A percentile compares a stretch with the other conserved stretches of the same genome.
Evolutionary conservation across 352 stramenopile genomes (phyloP).

Genomic region (Saprolegnia diclina): DNA sequence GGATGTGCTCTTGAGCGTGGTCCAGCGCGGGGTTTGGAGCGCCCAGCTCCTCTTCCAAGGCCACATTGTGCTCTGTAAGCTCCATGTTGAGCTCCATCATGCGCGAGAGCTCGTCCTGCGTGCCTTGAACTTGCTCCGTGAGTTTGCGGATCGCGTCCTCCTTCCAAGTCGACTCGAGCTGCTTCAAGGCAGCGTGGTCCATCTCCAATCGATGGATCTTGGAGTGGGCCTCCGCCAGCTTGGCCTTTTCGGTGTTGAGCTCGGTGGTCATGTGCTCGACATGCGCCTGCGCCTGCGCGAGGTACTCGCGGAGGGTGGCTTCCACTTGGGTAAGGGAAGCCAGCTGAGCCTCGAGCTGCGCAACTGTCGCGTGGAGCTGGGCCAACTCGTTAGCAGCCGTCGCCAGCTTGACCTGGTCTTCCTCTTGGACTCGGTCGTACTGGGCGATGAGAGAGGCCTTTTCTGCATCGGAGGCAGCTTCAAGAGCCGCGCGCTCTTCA

Average conservation of each 20-base stretch:
- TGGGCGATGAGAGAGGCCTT: background rate
- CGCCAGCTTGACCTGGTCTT: background rate
- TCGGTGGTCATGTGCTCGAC: background rate
- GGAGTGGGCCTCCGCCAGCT: background rate
- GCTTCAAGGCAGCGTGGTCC: background rate
- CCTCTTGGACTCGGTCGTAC: background rate
- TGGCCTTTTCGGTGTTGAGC: background rate
- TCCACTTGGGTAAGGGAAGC: background rate
- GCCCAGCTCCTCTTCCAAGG: constrained; percentile 54
- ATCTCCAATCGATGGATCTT: constrained; percentile 3
- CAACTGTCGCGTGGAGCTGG: background rate
- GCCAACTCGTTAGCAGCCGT: background rate
- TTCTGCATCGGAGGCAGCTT: background rate
- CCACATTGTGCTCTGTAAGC: constrained; percentile 70
- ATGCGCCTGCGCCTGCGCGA: background rate
- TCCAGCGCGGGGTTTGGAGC: background rate
- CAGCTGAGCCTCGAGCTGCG: background rate
- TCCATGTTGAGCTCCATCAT: constrained; percentile 79
- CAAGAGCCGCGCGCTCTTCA: background rate
- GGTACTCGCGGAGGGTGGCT: background rate
- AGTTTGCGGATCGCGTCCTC: constrained; percentile 53
- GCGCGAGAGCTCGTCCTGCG: constrained; percentile 71
- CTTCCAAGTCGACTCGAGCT: constrained; percentile 33
- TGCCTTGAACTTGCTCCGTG: constrained; percentile 60
- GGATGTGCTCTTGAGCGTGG: constrained; percentile 1